Percentiles rank a stretch among this genome's conserved stretches.
Evolutionary conservation across 2,329 filamentous ascomycete genomes (phyloP).

Genomic region (Beauveria asiatica): DNA sequence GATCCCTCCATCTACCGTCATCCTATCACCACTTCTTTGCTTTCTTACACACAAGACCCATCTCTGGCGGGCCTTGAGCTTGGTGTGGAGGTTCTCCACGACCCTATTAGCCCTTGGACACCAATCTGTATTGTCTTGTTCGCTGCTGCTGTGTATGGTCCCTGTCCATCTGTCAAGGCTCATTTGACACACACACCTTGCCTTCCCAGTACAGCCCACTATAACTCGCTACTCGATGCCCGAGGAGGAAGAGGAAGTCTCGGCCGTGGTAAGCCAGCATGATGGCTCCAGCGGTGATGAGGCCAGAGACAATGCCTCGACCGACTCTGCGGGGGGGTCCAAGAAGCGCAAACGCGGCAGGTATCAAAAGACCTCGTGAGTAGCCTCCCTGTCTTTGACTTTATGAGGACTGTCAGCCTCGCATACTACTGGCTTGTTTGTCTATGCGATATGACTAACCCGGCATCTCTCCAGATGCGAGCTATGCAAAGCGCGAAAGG

Average conservation of each 20-base stretch:
- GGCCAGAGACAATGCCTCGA: conserved; percentile 23
- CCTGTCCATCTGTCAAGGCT: neutral
- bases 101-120: neutral
- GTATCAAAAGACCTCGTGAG: conserved; percentile 36
- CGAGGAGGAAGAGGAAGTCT: conserved; percentile 8
- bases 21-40: neutral
- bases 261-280: conserved; percentile 5
- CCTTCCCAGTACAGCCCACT: neutral
- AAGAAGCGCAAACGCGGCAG: conserved; percentile 33
- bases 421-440: neutral
- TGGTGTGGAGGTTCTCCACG: conserved; percentile 7
- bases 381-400: neutral
- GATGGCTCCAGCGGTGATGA: conserved; percentile 30
- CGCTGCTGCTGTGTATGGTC: neutral
- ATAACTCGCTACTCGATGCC: conserved; percentile 13
- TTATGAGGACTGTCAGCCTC: neutral
- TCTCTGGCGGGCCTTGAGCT: conserved; percentile 2
- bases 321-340: conserved; percentile 17
- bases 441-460: conserved; percentile 4
- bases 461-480: conserved; percentile 26
- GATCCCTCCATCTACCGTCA: neutral
- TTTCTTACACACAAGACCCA: neutral
- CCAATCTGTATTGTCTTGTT: neutral
- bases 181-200: conserved; percentile 3
- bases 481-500: conserved; percentile 36